These are phyloP conservation scores for Cucumis hystrix DNA, from an alignment of 306 rosid species.

Conservation along the genomic window DNA sequence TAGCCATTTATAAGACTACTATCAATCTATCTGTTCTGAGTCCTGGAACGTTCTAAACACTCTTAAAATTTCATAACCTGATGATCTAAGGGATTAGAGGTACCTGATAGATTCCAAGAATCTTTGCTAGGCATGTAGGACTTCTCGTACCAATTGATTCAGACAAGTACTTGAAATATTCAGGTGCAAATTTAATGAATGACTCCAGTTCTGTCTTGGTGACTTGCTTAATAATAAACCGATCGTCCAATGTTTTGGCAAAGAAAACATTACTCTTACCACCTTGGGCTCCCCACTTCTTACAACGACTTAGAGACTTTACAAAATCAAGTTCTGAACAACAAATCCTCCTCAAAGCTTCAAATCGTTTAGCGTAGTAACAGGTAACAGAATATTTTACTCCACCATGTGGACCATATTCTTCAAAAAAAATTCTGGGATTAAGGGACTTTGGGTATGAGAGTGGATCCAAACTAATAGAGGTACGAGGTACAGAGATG, in stretches of 20 bases:
- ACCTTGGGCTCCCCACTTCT: conserved; percentile 98
- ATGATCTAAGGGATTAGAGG: background rate
- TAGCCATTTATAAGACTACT: background rate
- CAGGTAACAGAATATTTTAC: conserved; percentile 66
- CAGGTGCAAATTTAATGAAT: conserved; percentile 76
- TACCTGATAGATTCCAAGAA: conserved; percentile 98
- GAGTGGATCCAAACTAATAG: conserved; percentile 37
- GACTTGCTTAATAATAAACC: conserved; percentile 85
- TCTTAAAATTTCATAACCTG: background rate
- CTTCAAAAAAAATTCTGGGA: conserved; percentile 74
- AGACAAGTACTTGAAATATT: conserved; percentile 80
- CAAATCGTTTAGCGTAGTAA: conserved; percentile 77
- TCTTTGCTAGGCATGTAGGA: conserved; percentile 94
- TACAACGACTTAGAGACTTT: conserved; percentile 92
- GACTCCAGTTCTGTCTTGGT: conserved; percentile 95
- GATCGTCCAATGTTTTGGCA: conserved; percentile 89
- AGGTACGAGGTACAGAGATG: conserved; percentile 40
- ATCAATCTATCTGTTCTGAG: background rate
- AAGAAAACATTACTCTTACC: conserved; percentile 99
- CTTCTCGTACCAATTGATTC: conserved; percentile 66
- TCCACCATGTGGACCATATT: conserved; percentile 67
- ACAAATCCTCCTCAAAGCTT: conserved; percentile 76
- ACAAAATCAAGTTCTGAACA: conserved; percentile 81
- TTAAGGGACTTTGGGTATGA: conserved; percentile 55
- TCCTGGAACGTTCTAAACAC: background rate